Evolutionary conservation across 345 rosid species (phyloP).

Genomic region (Salix koriyanagi): DNA sequence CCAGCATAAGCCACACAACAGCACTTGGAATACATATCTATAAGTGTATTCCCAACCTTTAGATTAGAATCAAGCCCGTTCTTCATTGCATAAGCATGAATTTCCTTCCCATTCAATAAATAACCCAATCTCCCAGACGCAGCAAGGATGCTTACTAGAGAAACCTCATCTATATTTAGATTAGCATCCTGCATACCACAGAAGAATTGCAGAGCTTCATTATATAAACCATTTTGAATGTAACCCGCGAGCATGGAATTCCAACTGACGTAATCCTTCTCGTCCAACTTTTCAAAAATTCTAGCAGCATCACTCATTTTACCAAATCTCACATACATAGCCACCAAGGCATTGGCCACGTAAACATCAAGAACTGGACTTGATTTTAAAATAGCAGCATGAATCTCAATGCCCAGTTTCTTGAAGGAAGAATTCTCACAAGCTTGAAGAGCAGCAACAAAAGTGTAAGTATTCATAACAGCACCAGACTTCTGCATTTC

Average conservation of each 20-base stretch:
- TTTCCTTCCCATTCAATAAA: constrained; percentile 64
- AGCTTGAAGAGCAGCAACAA: constrained; percentile 69
- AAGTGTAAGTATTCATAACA: constrained; percentile 44
- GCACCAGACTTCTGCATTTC: constrained; percentile 50
- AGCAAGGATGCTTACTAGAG: constrained; percentile 41
- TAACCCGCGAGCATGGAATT: constrained; percentile 35
- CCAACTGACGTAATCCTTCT: constrained; percentile 11
- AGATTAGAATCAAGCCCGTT: constrained; percentile 48
- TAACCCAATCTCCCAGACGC: constrained; percentile 60
- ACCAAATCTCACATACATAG: constrained; percentile 21
- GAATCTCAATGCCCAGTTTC: constrained; percentile 65
- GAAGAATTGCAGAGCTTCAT: constrained; percentile 52
- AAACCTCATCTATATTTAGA: constrained; percentile 51
- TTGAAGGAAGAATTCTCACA: constrained; percentile 41
- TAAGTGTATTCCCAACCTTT: constrained; percentile 62
- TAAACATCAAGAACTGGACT: constrained; percentile 14
- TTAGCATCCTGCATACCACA: constrained; percentile 43
- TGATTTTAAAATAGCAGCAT: constrained; percentile 59
- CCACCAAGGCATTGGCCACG: constrained; percentile 14
- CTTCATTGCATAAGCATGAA: constrained; percentile 68
- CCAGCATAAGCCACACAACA: constrained; percentile 48
- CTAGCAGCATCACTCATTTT: constrained; percentile 10
- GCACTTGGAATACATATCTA: constrained; percentile 83
- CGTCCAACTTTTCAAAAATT: constrained; percentile 13
- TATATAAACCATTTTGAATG: constrained; percentile 29